Base-by-base conservation (phyloP, 805 yeast genomes). In the Myxozyma geophila region DNA sequence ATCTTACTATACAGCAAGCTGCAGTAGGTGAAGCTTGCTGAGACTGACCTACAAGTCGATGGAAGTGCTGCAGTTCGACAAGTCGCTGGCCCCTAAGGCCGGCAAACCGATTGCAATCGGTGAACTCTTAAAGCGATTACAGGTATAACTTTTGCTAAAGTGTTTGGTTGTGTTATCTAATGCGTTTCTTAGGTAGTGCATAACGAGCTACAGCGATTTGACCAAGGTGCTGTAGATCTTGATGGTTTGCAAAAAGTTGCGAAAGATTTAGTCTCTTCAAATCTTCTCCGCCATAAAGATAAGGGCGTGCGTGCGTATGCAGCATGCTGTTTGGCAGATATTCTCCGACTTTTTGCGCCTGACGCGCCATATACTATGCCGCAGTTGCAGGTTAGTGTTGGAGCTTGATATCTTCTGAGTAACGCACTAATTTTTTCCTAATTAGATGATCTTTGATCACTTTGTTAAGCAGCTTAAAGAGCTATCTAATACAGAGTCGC, bases 281-380 rank as follows among this genome's bases (percentile, higher is more conserved):
- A 87, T 69, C 76, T 90, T 13, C 64, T 88, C 1, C 78, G 77
- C 41, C 87, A 87, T 71, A 80, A 83, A 54, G 90, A 90, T 71
- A 63, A 73, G 2, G 95, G 93, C 5, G 85, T 92, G 7, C 88
- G 86, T 67, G 85, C 92, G 0, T 84, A 80, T 62, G 82, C 82
- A 0, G 86, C 95, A 7, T 87, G 96, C 71, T 86, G 95, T 67
- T 67, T 91, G 7, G 81, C 91, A 6, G 96, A 92, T 73, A 79
- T 92, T 9, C 75, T 92, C 48, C 79, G 96, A 62, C 74, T 92
- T 15, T 87, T 82, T 71, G 97, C 96, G 0, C 97, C 97, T 0
- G 90, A 92, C 73, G 96, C 97, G 7, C 97, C 98, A 3, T 92
- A 82, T 74, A 84, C 88, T 1, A 85, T 86, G 28, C 67, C 77